Base-by-base conservation (phyloP, 1,284 basidiomycete species). In the Malassezia slooffiae region DNA sequence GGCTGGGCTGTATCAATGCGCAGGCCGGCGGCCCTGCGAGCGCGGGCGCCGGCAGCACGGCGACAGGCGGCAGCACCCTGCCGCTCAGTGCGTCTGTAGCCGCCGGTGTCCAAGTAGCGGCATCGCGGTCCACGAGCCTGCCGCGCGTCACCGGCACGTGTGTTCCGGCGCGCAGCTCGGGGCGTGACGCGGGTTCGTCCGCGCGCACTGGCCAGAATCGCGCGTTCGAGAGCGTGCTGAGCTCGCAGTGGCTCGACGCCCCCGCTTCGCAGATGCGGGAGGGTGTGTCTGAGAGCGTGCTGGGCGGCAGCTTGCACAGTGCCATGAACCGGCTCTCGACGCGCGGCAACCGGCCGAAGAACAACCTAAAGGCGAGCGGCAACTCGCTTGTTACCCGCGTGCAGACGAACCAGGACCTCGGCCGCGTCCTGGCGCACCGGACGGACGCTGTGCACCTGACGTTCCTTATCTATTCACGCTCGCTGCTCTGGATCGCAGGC, bases 381-480 rank as follows among this genome's bases (percentile, higher is more conserved):
- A 89, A 85, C 23, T 84, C 82, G 3, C 91, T 93, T 70, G 83
- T 93, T 57, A 83, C 83, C 2, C 78, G 88, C 16, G 74, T 86
- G 41, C 84, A 89, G 62, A 80, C 77, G 43, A 74, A 78, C 36
- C 85, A 89, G 57, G 83, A 83, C 35, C 72, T 88, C 48, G 77
- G 75, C 26, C 83, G 80, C 71, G 74, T 75, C 13, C 74, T 91
- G 32, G 62, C 68, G 9, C 70, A 71, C 27, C 78, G 81, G 54
- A 77, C 80, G 8, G 87, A 83, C 67, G 78, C 80, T 17, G 44
- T 54, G 34, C 39, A 58, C 20, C 51, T 57, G 31, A 58, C 55
- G 10, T 51, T 66, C 32, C 46, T 62, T 28, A 57, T n/a, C n/a
- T n/a, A n/a, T n/a, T n/a, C n/a, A n/a, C n/a, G n/a, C n/a, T 55